Evolutionary conservation across 2,329 filamentous ascomycete genomes (phyloP), one percentile per base, ranked within the genome.

Genomic region (Pseudopyrenochaeta lycopersici): DNA sequence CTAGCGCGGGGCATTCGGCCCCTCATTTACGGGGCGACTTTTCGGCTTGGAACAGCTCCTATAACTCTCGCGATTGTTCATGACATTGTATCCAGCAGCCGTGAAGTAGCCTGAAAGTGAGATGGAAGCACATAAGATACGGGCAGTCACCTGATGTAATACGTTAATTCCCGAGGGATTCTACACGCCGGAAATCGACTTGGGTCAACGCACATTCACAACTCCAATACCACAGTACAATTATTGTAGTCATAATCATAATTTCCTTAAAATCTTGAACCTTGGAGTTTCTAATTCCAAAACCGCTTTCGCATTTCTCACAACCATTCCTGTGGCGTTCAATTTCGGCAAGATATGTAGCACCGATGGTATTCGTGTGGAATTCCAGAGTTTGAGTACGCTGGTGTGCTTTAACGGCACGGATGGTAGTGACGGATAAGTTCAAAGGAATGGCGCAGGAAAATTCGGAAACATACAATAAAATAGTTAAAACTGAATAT

Each of bases 1-100:
- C 45, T 64, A 64, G 63, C 58, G 64, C 57, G 63, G 60, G 64
- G 62, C 40, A 50, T 18, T 30, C 31, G 48, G 45, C 60, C 60
- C 60, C 60, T 58, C 60, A 60, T 42, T 38, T 40, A 47, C 46
- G 46, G 43, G 30, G 42, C 18, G 38, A 48, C 18, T 40, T 20
- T n/a, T 52, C 20, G 46, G 46, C 49, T 49, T 46, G 32, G 33
- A 17, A 41, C 33, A 38, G 7, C 20, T 27, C 18, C 32, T 14
- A 15, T 18, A 32, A 7, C 18, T 18, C 29, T 30, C 17, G 29
- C 21, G 11, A 14, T 40, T 23, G 7, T 33, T 27, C 23, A 5
- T 27, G 4, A 27, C 23, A 4, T 27, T 27, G n/a, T 27, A 4
- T 27, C 23, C 23, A 27, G 9, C 23, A 27, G 23, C 23, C 9